phyloP scores from a whole-genome alignment of 139 green algal species.

The Chlorella sp. region DNA sequence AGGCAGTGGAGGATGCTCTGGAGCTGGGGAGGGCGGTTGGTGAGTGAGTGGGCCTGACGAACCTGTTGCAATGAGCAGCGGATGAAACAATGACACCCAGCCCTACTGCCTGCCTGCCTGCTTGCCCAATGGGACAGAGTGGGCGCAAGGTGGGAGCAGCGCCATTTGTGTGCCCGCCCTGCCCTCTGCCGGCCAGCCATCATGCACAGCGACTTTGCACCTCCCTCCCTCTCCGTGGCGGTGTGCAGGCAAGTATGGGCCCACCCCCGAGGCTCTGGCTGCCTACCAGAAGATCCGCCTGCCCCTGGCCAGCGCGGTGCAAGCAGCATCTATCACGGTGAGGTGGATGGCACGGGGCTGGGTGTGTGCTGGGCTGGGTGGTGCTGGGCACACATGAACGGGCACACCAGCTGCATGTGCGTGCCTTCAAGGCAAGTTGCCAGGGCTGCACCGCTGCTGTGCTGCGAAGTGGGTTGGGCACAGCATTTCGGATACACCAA shows the following conservation, averaged over 20 bases:
- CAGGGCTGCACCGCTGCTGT: no score
- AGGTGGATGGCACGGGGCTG: no score
- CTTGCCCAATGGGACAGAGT: neutral
- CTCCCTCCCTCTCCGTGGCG: neutral
- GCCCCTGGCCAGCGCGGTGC: neutral
- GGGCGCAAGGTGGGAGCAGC: neutral
- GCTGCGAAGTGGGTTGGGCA: no score
- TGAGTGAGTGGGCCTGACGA: no score
- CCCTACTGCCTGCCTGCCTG: neutral
- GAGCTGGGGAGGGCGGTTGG: constrained; percentile 23
- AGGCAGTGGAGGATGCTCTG: constrained; percentile 28
- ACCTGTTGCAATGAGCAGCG: no score
- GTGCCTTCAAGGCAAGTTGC: no score
- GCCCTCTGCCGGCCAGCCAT: neutral
- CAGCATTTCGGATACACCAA: no score
- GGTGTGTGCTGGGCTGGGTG: no score
- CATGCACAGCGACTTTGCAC: no score
- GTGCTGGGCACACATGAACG: no score
- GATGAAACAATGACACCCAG: no score
- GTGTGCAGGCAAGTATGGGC: neutral
- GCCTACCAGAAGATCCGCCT: constrained; percentile 12
- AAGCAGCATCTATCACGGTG: neutral
- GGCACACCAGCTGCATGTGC: no score
- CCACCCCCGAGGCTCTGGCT: constrained; percentile 2
- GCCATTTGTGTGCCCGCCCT: neutral